These are phyloP conservation scores for Penicillium desertorum DNA, from an alignment of 495 filamentous ascomycete species.

Conservation along the genomic window DNA sequence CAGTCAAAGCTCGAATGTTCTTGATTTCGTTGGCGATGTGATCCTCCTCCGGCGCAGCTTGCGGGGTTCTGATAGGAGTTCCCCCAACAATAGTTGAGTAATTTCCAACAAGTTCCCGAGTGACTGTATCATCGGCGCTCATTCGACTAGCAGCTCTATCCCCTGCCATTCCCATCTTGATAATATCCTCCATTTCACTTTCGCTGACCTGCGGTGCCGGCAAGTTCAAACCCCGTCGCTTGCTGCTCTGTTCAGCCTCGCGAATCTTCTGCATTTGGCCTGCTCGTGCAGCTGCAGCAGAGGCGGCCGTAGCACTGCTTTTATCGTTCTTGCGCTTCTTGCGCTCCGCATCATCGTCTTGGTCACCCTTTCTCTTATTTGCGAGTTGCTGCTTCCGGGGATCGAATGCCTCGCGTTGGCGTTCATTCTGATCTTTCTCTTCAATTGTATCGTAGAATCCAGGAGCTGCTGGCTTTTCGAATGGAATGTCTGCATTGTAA, in stretches of 20 bases:
- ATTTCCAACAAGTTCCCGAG: conserved; percentile 79
- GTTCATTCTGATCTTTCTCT: conserved; percentile 78
- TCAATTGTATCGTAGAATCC: conserved; percentile 94
- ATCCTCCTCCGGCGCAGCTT: conserved; percentile 88
- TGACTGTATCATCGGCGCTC: conserved; percentile 78
- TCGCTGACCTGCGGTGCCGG: conserved; percentile 91
- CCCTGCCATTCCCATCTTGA: conserved; percentile 96
- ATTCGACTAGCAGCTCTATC: conserved; percentile 81
- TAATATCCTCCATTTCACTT: conserved; percentile 91
- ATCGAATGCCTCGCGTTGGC: conserved; percentile 83
- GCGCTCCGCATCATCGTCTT: conserved; percentile 75
- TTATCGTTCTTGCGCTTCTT: conserved; percentile 90
- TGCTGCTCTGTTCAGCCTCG: conserved; percentile 95
- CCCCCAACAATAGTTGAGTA: conserved; percentile 77
- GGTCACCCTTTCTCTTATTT: conserved; percentile 92
- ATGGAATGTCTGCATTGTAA: conserved; percentile 98
- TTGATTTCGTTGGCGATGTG: conserved; percentile 93
- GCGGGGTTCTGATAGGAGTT: conserved; percentile 88
- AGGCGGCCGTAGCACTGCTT: conserved; percentile 66
- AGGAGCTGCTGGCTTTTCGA: conserved; percentile 85
- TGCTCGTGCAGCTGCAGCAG: conserved; percentile 88
- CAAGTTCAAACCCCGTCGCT: conserved; percentile 73
- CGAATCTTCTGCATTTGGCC: conserved; percentile 94
- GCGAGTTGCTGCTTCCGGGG: conserved; percentile 92
- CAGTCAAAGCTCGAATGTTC: conserved; percentile 88